A percentile compares a stretch with the other conserved stretches of the same genome.
Evolutionary conservation across 345 rosid species (phyloP).

Genomic region (Sonneratia caseolaris): DNA sequence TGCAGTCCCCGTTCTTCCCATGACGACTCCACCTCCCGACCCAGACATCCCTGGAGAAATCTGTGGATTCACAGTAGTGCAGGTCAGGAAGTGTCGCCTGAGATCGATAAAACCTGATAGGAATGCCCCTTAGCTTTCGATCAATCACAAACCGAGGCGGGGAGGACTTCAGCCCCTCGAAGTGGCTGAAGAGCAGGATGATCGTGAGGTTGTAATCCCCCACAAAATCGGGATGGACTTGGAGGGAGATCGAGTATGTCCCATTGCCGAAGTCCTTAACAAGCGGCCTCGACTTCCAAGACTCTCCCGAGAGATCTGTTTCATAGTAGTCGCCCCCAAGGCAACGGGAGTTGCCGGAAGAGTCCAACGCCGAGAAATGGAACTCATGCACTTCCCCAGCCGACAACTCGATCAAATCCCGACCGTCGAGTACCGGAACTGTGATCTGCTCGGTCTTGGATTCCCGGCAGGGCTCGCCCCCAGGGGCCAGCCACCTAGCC

Average conservation of each 20-base stretch:
- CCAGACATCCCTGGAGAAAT: constrained; percentile 65
- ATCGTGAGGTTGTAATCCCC: constrained; percentile 67
- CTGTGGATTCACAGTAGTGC: constrained; percentile 38
- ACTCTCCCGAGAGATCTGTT: constrained; percentile 72
- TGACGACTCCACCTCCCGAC: constrained; percentile 88
- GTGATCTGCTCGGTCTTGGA: constrained; percentile 44
- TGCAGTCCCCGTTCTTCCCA: constrained; percentile 53
- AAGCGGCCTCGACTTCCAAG: constrained; percentile 80
- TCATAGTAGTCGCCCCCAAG: constrained; percentile 87
- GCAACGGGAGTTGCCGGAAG: constrained; percentile 40
- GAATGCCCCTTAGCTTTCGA: constrained; percentile 35
- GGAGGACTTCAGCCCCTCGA: constrained; percentile 62
- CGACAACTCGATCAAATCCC: constrained; percentile 35
- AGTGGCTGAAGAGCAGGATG: constrained; percentile 65
- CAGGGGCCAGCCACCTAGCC: constrained; percentile 52
- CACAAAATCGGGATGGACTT: constrained; percentile 80
- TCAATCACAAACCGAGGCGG: constrained; percentile 55
- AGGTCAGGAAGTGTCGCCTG: constrained; percentile 36
- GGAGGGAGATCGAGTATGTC: constrained; percentile 56
- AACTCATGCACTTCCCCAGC: constrained; percentile 63
- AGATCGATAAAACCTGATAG: constrained; percentile 33
- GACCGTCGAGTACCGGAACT: constrained; percentile 49
- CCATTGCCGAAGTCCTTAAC: constrained; percentile 80
- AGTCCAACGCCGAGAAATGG: constrained; percentile 52
- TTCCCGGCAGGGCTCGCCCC: constrained; percentile 57